These are phyloP conservation scores for Friedmanniomyces endolithicus DNA, from an alignment of 495 filamentous ascomycete species.

Conservation along the genomic window DNA sequence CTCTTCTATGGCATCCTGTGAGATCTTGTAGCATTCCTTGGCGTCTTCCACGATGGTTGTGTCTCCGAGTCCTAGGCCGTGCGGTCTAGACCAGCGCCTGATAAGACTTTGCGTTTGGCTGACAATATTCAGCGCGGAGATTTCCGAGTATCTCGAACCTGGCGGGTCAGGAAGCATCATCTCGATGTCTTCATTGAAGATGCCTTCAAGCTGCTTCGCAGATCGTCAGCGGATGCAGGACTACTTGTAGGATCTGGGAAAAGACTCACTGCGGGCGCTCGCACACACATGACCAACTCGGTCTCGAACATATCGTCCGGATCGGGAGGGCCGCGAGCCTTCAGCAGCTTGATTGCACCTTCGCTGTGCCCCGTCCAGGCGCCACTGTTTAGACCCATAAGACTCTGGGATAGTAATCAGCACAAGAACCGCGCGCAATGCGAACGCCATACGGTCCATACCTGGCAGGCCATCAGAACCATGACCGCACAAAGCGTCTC, in stretches of 20 bases:
- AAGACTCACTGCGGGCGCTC: conserved; percentile 22
- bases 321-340: conserved; percentile 1
- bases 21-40: not conserved
- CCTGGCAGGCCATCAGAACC: conserved; percentile 14
- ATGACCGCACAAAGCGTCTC: conserved; percentile 15
- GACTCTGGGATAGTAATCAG: not conserved
- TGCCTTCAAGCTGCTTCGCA: not conserved
- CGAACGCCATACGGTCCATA: not conserved
- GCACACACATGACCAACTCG: not conserved
- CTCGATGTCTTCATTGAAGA: not conserved
- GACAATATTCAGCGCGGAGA: not conserved
- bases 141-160: not conserved
- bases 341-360: not conserved
- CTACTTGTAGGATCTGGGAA: not conserved
- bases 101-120: not conserved
- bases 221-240: not conserved
- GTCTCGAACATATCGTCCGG: not conserved
- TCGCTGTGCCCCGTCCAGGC: conserved; percentile 2
- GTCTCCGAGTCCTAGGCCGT: not conserved
- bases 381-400: not conserved
- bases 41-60: not conserved
- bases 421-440: too few species aligned
- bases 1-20: not conserved
- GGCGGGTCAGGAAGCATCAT: not conserved
- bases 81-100: not conserved